Conservation (phyloP, 1,139 yeast genomes). For the Hanseniaspora gamundiae region DNA sequence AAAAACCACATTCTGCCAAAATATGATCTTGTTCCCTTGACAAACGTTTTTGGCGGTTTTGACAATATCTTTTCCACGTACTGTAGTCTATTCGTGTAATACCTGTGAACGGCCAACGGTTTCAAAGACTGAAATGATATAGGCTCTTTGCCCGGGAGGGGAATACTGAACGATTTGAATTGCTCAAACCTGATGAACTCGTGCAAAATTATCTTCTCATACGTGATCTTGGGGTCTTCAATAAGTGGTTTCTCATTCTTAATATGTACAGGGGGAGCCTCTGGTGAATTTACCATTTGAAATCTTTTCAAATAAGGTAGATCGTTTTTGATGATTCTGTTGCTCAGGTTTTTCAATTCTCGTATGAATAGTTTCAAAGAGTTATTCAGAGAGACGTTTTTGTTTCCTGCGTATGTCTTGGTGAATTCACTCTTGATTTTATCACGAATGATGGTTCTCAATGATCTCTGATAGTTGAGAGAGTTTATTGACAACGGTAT, state of each 20-base stretch:
- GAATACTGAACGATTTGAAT: neutral
- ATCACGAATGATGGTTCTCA: neutral
- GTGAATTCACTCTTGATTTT: neutral
- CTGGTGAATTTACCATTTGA: neutral
- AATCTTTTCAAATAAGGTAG: neutral
- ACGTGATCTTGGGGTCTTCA: neutral
- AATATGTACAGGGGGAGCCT: neutral
- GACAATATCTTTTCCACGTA: slow-evolving; percentile 12
- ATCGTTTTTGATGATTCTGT: neutral
- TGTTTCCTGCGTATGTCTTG: neutral
- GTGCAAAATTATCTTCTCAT: neutral
- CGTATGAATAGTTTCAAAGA: neutral
- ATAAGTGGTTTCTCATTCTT: neutral
- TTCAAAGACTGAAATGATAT: slow-evolving; percentile 8
- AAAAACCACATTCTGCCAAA: slow-evolving; percentile 21
- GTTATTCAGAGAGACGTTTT: neutral
- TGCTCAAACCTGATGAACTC: neutral
- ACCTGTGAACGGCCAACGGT: slow-evolving; percentile 20
- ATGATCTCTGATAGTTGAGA: neutral
- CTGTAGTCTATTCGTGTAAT: slow-evolving; percentile 11
- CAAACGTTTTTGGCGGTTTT: slow-evolving; percentile 14
- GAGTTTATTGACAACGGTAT: neutral
- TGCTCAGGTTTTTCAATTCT: neutral
- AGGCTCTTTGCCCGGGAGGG: slow-evolving; percentile 1
- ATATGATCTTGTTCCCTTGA: slow-evolving; percentile 19